These are phyloP conservation scores for Boletus sp. DNA, from an alignment of 768 basidiomycete species.

Conservation along the genomic window DNA sequence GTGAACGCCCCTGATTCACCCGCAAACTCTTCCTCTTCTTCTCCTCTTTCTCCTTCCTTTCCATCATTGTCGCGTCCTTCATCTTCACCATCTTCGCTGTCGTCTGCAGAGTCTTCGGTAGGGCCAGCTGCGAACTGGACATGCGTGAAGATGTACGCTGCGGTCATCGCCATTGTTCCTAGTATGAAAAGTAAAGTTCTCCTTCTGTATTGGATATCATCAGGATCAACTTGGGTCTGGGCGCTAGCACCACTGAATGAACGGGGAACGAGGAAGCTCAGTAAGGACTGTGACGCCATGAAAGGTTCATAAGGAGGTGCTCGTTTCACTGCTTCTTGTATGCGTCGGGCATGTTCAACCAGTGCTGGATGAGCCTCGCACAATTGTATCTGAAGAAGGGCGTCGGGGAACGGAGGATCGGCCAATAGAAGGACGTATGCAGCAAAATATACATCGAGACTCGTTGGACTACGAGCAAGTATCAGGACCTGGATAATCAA, in stretches of 20 bases:
- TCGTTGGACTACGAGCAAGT: conserved; percentile 45
- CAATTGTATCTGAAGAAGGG: conserved; percentile 53
- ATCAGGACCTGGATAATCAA: not conserved
- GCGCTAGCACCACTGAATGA: conserved; percentile 18
- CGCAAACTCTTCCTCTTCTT: conserved; percentile 8
- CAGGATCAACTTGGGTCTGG: conserved; percentile 26
- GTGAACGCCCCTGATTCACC: not conserved
- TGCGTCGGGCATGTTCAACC: conserved; percentile 52
- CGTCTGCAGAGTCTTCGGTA: not conserved
- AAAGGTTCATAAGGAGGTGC: conserved; percentile 22
- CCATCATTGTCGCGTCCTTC: conserved; percentile 10
- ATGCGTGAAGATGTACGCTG: conserved; percentile 32
- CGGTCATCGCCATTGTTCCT: conserved; percentile 41
- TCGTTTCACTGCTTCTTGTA: conserved; percentile 37
- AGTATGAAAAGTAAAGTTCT: conserved; percentile 55
- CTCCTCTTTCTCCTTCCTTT: conserved; percentile 13
- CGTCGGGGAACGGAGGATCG: conserved; percentile 59
- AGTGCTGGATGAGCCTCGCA: conserved; percentile 54
- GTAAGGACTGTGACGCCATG: conserved; percentile 25
- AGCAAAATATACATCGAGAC: conserved; percentile 63
- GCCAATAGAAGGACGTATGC: conserved; percentile 63
- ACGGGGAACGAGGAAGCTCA: conserved; percentile 38
- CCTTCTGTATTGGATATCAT: conserved; percentile 45
- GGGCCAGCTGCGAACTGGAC: not conserved
- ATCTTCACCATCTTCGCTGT: not conserved